Base-by-base conservation (phyloP, 2,329 filamentous ascomycete species). In the Phyllosticta citriasiana region DNA sequence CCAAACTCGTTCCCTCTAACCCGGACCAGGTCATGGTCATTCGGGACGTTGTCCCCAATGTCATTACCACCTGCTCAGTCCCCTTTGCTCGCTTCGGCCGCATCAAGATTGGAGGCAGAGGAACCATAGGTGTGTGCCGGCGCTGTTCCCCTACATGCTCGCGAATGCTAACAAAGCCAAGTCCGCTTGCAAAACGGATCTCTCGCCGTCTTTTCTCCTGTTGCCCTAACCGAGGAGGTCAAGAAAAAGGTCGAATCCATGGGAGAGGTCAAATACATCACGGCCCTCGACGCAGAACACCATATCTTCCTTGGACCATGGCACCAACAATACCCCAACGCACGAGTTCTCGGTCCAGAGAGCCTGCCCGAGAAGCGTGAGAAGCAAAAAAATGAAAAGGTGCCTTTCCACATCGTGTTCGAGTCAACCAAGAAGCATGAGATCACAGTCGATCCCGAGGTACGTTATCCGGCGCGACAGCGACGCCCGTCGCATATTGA, bases 231-330 rank as follows among this genome's bases (percentile, higher is more conserved):
- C 2, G 82, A 87, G 2, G 84, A 87, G 62, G 86, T 91, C 50
- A 84, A 87, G 72, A 78, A 89, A 57, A 77, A 80, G 60, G 74
- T 84, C 22, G 79, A 84, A n/a, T 73, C 78, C 27, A 63, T 80
- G 60, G 86, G 86, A 57, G 81, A 84, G 52, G 84, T 97, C 57
- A 83, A 82, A 66, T 97, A 97, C 80, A 86, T 99, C 66, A 80
- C 93, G 26, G 93, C 94, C 0, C 84, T 88, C 1, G 94, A 99
- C 73, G 81, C 89, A 58, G 91, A 99, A 78, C 94, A 99, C 75
- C 94, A 99, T 81, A 90, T 99, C 72, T 95, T 94, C 78, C 73
- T 99, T 59, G 87, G 88, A 0, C 81, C 89, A 56, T 99, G 94
- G 93, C 85, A 88, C 68, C 78, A 82, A 56, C 88, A 84, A 26